Base-by-base conservation (phyloP, 257 asterid genomes). In the Nicotiana obtusifolia region DNA sequence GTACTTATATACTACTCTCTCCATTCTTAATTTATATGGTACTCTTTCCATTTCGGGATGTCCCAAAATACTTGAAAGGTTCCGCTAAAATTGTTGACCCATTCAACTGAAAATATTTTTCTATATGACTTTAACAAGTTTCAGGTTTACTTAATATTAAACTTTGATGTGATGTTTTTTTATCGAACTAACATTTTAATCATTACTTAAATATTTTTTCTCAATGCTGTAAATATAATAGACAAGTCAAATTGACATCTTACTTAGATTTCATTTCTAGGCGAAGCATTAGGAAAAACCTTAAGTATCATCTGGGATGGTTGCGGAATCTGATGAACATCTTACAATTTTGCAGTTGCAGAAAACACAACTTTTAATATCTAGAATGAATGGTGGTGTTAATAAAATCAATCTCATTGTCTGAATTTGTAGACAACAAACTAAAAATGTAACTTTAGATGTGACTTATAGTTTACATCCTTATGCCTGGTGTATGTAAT, bases 281-380 rank as follows among this genome's bases (percentile, higher is more conserved):
- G 22, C 66, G 24, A 35, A 41, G 13, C 57, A 41, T 20, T 41
- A 41, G 75, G 57, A 69, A 33, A n/a, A 69, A 20, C 77, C 33
- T 41, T 69, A 69, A 41, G 16, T 20, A 20, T 41, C n/a, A 69
- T 69, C 31, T 41, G 44, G 54, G 44, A 7, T 69, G 57, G 33
- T 41, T 69, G 78, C 78, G 41, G 14, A 53, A 69, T 69, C 57
- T 69, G 22, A 69, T 69, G 59, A 69, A 24, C 77, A 69, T 69
- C 77, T 41, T 69, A n/a, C 56, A 8, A 19, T 69, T 41, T 69
- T 69, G 11, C 33, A 41, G 78, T 41, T 37, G 20, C 13, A n/a
- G 57, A 69, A 69, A 37, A 69, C 20, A 69, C 78, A 68, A 68
- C 26, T 68, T 66, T 19, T 68, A 5, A 35, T 68, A 68, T n/a